Evolutionary conservation across 2,329 filamentous ascomycete species (phyloP).

Genomic region (Teratosphaeria destructans): DNA sequence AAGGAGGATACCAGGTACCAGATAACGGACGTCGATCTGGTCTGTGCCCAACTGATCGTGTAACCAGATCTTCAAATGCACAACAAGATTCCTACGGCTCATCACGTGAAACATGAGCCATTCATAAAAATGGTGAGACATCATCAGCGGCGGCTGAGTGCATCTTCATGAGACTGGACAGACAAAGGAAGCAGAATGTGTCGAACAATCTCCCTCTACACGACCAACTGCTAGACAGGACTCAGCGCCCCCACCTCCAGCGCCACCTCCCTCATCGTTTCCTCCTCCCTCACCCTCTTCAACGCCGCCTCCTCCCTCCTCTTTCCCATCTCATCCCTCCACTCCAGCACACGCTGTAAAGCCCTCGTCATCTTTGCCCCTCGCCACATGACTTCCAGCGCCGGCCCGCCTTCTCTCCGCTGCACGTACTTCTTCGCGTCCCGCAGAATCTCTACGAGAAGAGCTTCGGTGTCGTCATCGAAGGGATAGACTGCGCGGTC

Average conservation of each 20-base stretch:
- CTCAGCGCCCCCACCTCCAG: not conserved
- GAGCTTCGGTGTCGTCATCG: conserved; percentile 36
- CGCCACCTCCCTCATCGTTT: not conserved
- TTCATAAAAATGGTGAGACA: too few species aligned
- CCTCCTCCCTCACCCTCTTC: conserved; percentile 5
- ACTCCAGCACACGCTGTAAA: conserved; percentile 18
- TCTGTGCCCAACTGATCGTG: not conserved
- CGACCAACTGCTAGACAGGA: too few species aligned
- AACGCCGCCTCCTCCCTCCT: conserved; percentile 20
- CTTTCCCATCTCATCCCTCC: conserved; percentile 21
- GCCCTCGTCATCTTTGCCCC: conserved; percentile 24
- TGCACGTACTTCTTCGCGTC: conserved; percentile 11
- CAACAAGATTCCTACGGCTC: too few species aligned
- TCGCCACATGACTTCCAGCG: conserved; percentile 19
- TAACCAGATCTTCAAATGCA: not conserved
- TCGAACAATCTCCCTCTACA: too few species aligned
- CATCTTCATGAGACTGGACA: too few species aligned
- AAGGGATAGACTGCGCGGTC: conserved; percentile 50
- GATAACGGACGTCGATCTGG: too few species aligned
- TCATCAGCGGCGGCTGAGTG: too few species aligned
- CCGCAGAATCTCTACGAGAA: conserved; percentile 28
- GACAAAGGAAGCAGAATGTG: too few species aligned
- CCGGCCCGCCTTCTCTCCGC: conserved; percentile 4
- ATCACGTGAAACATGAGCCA: too few species aligned
- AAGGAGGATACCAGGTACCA: too few species aligned